Evolutionary conservation across 345 rosid genomes (phyloP), one percentile per base, ranked within the genome.

Genomic region (Murraya paniculata): DNA sequence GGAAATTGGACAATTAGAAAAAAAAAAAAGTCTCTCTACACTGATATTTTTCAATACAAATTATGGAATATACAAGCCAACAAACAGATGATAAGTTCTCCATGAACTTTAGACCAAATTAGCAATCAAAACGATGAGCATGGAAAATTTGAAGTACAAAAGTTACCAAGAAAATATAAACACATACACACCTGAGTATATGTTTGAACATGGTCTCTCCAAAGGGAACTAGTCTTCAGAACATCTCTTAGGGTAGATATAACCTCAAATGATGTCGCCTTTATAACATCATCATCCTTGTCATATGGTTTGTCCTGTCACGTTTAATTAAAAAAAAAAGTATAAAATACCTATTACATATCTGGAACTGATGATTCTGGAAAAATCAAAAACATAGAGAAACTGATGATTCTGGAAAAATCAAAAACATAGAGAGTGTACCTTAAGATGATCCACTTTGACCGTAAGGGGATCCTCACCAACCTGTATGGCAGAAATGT

Each of bases 371-470:
- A 36, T 18, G 2, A 66, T 27, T 7, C 59, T 60, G 11, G 64
- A 59, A 50, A 71, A 30, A 21, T 36, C 24, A 64, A 72, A 13
- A 74, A 50, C 39, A 50, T 16, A 14, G 70, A 50, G 48, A 45
- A 45, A 70, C 24, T 28, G 10, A 36, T 18, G 2, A 66, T 27
- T 7, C 59, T 60, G 68, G 53, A 56, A 72, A 71, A 30, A 21
- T 36, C 24, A 64, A 72, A 13, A 74, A 50, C 39, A 50, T 16
- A 14, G 70, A 50, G 48, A 45, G 39, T 8, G 27, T 45, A 87
- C 99, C 98, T 94, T 97, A 64, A 97, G 89, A 87, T 97, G 99
- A 86, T 97, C 99, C 31, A 94, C 96, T 88, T 90, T 96, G 86
- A 97, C 98, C 2, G 93, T 94, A 74, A 97, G 94, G 71, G 98